Base-by-base conservation (phyloP, 1,284 basidiomycete species). In the Sporisorium exsertum region DNA sequence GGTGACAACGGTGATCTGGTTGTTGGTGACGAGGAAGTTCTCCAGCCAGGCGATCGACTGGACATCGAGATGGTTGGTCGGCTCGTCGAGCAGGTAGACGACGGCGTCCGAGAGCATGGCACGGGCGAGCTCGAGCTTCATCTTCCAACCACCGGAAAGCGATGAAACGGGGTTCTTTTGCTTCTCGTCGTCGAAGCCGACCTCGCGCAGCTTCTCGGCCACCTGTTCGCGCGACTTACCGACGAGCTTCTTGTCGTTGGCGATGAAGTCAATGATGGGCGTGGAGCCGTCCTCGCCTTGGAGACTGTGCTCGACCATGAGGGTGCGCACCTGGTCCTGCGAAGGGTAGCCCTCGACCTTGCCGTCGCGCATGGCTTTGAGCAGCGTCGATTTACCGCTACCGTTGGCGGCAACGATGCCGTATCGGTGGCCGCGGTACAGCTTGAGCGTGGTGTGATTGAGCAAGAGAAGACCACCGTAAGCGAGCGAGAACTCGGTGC, bases 121-220 rank as follows among this genome's bases (percentile, higher is more conserved):
- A 40, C 77, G 71, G 93, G 90, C 88, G 92, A 96, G 72, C 94
- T 90, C 88, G 86, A 89, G 82, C 84, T 94, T 94, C 96, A 99
- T 99, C 89, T 99, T 99, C 96, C 96, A 99, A 57, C 97, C 96
- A 86, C 97, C 97, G 22, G 95, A 97, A 67, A 98, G 88, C 59
- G 94, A 93, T 54, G 92, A 93, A 69, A 98, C 95, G 49, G 91
- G 88, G 83, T 96, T 93, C 45, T 89, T 87, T 87, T 98, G 95
- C 72, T 94, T 90, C 65, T 89, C 90, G 73, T 94, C 92, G 79
- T 95, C 92, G 85, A 99, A 99, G 52, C 97, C 96, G 68, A 85
- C 84, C 20, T 79, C 72, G 26, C 53, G 61, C 37, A 85, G 75
- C 61, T 80, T 80, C 40, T 70, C 67, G 16, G 78, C 76, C 5